Conservation (phyloP, 768 basidiomycete species). For the Boletus coccyginus region DNA sequence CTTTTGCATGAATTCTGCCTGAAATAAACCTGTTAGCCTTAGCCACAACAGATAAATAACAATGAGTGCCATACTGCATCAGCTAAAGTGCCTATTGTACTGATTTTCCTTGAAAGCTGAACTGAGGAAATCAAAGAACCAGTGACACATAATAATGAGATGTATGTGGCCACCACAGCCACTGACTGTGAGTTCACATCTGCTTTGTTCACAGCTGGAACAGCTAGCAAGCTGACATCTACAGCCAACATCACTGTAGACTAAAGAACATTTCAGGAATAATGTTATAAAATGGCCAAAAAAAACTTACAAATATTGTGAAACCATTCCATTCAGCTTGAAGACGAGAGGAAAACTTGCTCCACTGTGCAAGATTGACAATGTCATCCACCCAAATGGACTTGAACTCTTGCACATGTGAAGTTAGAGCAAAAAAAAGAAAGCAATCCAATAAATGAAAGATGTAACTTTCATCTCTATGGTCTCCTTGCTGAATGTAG, state of each 20-base stretch:
- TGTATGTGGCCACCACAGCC: neutral
- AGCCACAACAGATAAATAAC: neutral
- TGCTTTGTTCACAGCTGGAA: neutral
- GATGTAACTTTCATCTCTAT: neutral
- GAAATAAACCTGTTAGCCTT: neutral
- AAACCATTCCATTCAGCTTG: neutral
- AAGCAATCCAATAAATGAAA: neutral
- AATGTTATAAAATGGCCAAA: neutral
- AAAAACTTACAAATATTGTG: neutral
- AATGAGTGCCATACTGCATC: neutral
- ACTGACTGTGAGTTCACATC: neutral
- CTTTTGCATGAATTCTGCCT: neutral
- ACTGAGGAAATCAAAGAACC: neutral
- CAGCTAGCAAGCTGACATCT: neutral
- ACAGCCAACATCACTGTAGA: constrained; percentile 3
- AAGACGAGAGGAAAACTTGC: neutral
- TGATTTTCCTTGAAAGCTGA: neutral
- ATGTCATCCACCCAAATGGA: constrained; percentile 1
- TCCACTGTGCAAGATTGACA: neutral
- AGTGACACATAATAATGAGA: neutral
- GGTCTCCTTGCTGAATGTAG: neutral
- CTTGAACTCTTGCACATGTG: neutral
- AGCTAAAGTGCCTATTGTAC: neutral
- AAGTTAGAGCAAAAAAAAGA: neutral
- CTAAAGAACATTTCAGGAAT: neutral